These are phyloP conservation scores for Mycothermus thermophilus DNA, from an alignment of 495 filamentous ascomycete species.

Conservation along the genomic window DNA sequence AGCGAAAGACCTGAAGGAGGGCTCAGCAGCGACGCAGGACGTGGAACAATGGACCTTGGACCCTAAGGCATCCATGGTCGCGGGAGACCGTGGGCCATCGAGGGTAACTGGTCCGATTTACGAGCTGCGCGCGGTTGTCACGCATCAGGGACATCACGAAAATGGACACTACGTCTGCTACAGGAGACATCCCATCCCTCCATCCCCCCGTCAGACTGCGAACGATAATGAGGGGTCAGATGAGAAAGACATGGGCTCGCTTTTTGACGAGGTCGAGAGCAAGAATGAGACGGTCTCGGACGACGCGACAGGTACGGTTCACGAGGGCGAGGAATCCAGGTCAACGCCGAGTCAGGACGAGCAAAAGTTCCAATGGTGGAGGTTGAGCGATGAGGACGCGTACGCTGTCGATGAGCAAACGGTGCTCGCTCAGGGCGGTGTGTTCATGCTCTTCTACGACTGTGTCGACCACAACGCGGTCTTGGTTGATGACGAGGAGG, in stretches of 20 bases:
- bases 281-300: neutral
- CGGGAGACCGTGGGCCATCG: conserved; percentile 26
- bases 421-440: conserved; percentile 67
- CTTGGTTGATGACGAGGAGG: no score
- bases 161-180: conserved; percentile 96
- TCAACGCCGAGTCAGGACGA: neutral
- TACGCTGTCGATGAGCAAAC: conserved; percentile 53
- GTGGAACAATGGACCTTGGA: conserved; percentile 54
- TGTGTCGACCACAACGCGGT: no score
- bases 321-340: neutral
- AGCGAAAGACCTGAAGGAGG: neutral
- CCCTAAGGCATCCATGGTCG: conserved; percentile 55
- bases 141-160: conserved; percentile 81
- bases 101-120: conserved; percentile 47
- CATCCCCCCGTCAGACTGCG: neutral
- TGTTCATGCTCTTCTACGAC: conserved; percentile 97
- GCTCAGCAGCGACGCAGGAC: conserved; percentile 5
- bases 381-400: conserved; percentile 76
- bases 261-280: neutral
- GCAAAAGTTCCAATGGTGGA: conserved; percentile 48
- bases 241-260: neutral
- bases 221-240: neutral
- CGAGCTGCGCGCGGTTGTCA: conserved; percentile 70
- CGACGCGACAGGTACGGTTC: neutral
- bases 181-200: conserved; percentile 42